phyloP scores from a whole-genome alignment of 805 yeast genomes.

The Ogataea zsoltii region DNA sequence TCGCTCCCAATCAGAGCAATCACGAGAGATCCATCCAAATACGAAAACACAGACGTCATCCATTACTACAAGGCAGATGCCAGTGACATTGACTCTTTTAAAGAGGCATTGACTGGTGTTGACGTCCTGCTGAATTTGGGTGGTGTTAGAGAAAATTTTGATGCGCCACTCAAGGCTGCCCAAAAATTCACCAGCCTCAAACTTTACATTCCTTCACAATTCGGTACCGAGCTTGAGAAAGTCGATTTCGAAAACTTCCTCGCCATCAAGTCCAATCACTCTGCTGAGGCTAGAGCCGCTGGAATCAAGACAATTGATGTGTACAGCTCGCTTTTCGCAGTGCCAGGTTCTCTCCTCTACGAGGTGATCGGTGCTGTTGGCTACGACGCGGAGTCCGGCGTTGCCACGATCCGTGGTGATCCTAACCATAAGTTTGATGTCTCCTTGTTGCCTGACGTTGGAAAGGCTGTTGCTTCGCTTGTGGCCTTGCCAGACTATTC shows the following conservation, averaged over 20 bases:
- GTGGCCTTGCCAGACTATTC: slow-evolving; percentile 37
- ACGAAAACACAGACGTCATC: slow-evolving; percentile 35
- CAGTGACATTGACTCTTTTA: slow-evolving; percentile 30
- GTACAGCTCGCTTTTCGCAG: slow-evolving; percentile 40
- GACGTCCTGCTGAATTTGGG: slow-evolving; percentile 53
- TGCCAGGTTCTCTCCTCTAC: slow-evolving; percentile 37
- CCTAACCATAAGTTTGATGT: slow-evolving; percentile 38
- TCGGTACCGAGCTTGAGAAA: slow-evolving; percentile 47
- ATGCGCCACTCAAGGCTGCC: slow-evolving; percentile 41
- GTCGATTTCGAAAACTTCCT: slow-evolving; percentile 20
- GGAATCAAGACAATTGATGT: slow-evolving; percentile 52
- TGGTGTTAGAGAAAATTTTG: slow-evolving; percentile 28
- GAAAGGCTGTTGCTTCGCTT: slow-evolving; percentile 42
- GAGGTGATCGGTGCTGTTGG: slow-evolving; percentile 40
- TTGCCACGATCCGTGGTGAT: slow-evolving; percentile 42
- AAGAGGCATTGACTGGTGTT: slow-evolving; percentile 43
- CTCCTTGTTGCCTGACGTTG: slow-evolving; percentile 43
- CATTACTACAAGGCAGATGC: slow-evolving; percentile 41
- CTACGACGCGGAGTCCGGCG: slow-evolving; percentile 36
- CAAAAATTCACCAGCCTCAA: slow-evolving; percentile 39
- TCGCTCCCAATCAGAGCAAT: slow-evolving; percentile 51
- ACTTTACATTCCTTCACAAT: slow-evolving; percentile 60
- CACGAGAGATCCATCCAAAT: slow-evolving; percentile 44
- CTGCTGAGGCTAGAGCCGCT: slow-evolving; percentile 38
- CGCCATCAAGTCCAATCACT: slow-evolving; percentile 37